Conservation (phyloP, 139 green algal species). For the Mychonastes homosphaera region DNA sequence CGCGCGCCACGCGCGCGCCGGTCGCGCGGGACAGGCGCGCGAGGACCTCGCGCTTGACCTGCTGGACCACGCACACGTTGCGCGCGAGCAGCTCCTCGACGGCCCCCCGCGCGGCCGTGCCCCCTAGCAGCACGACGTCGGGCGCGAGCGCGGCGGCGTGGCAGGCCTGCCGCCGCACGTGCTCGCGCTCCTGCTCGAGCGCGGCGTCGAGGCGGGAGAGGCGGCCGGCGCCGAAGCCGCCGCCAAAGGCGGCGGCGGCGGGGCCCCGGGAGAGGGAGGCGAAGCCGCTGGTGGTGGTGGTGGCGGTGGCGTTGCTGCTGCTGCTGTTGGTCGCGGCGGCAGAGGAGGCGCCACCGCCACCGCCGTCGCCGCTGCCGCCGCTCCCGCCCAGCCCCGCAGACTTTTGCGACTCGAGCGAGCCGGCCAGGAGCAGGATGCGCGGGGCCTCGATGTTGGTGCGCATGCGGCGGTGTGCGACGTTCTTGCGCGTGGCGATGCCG, state of each 20-base stretch:
- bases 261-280: too few species aligned
- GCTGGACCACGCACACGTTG: slow-evolving; percentile 51
- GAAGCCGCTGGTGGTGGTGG: too few species aligned
- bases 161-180: slow-evolving; percentile 38
- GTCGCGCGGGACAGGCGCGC: slow-evolving; percentile 56
- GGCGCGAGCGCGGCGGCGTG: slow-evolving; percentile 25
- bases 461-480: slow-evolving; percentile 71
- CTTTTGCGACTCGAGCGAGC: slow-evolving; percentile 28
- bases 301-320: too few species aligned
- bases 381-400: too few species aligned
- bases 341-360: too few species aligned
- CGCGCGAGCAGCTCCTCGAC: slow-evolving; percentile 53
- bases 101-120: slow-evolving; percentile 51
- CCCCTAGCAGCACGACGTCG: slow-evolving; percentile 69
- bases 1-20: slow-evolving; percentile 29
- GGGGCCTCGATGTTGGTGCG: slow-evolving; percentile 47
- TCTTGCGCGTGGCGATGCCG: slow-evolving; percentile 64
- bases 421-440: slow-evolving; percentile 33
- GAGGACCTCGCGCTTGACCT: slow-evolving; percentile 56
- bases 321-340: too few species aligned
- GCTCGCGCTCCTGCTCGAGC: slow-evolving; percentile 52
- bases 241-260: too few species aligned
- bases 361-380: too few species aligned
- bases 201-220: slow-evolving; percentile 58
- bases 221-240: too few species aligned